A percentile compares a stretch with the other conserved stretches of the same genome.
phyloP scores from a whole-genome alignment of 140 eudicot genomes.

The Anethum foeniculum region DNA sequence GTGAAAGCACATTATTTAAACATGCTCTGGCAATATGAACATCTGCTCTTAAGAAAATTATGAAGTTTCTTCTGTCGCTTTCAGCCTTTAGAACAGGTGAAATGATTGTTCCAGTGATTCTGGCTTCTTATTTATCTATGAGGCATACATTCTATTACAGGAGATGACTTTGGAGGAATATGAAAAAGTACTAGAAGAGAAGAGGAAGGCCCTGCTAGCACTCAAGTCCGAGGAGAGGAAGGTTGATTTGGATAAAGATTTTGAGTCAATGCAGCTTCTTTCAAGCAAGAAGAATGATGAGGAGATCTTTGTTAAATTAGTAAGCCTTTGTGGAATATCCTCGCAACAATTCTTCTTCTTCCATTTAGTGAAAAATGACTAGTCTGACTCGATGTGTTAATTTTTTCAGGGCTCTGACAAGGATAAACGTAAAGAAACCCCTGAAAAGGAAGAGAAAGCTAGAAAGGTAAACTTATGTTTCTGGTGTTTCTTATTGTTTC shows the following conservation, averaged over 20 bases:
- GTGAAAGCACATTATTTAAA: too few species aligned
- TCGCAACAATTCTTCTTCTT: too few species aligned
- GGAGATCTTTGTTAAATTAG: conserved; percentile 27
- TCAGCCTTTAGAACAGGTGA: too few species aligned
- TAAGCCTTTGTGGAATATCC: conserved; percentile 5
- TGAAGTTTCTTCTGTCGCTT: not conserved
- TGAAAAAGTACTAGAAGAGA: conserved; percentile 78
- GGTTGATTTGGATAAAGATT: conserved; percentile 54
- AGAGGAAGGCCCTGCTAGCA: conserved; percentile 31
- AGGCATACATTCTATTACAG: conserved; percentile 18
- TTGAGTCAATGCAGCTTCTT: conserved; percentile 54
- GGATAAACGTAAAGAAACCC: conserved; percentile 59
- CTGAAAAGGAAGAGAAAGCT: conserved; percentile 53
- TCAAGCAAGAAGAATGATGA: not conserved
- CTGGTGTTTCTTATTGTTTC: not conserved
- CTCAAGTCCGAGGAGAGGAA: conserved; percentile 47
- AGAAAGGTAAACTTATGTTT: conserved; percentile 44
- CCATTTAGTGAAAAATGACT: not conserved
- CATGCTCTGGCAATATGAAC: too few species aligned
- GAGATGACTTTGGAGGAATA: conserved; percentile 92
- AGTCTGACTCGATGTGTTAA: too few species aligned
- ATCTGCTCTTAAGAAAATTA: not conserved
- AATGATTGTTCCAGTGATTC: not conserved
- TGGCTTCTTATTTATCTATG: not conserved
- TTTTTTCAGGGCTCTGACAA: conserved; percentile 55